phyloP scores from a whole-genome alignment of 1,284 basidiomycete species.

The Ganoderma resinaceum region DNA sequence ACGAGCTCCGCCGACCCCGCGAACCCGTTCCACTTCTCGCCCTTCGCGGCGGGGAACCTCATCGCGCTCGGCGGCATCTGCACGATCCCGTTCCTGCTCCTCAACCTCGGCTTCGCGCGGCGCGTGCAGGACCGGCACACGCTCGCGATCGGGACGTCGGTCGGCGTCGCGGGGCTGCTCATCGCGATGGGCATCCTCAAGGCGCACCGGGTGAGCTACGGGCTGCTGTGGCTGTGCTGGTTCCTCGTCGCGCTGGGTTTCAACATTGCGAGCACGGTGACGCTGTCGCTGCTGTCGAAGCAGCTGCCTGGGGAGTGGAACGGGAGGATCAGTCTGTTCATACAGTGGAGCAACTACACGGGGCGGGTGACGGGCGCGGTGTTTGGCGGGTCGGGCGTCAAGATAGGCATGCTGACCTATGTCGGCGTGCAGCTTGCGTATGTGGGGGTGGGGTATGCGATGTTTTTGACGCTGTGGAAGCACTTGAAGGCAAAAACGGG shows the following conservation, averaged over 20 bases:
- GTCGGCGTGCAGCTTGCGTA: slow-evolving; percentile 68
- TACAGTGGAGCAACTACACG: slow-evolving; percentile 73
- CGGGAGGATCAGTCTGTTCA: slow-evolving; percentile 57
- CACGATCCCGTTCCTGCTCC: slow-evolving; percentile 70
- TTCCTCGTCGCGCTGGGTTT: slow-evolving; percentile 70
- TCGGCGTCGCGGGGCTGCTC: slow-evolving; percentile 58
- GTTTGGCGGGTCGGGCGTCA: slow-evolving; percentile 71
- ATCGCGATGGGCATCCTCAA: slow-evolving; percentile 55
- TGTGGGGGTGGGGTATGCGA: slow-evolving; percentile 61
- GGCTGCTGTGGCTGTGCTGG: slow-evolving; percentile 68
- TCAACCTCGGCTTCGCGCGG: slow-evolving; percentile 62
- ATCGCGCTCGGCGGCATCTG: slow-evolving; percentile 71
- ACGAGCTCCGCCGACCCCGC: slow-evolving; percentile 44
- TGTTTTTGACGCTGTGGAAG: slow-evolving; percentile 65
- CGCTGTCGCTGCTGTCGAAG: slow-evolving; percentile 53
- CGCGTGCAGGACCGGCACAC: slow-evolving; percentile 68
- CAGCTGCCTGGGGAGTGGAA: slow-evolving; percentile 72
- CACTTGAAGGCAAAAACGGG: slow-evolving; percentile 68
- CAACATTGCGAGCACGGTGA: slow-evolving; percentile 15
- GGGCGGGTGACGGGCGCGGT: slow-evolving; percentile 70
- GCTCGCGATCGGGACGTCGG: slow-evolving; percentile 56
- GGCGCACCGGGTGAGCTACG: slow-evolving; percentile 52
- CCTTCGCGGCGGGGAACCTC: slow-evolving; percentile 72
- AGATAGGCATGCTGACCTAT: slow-evolving; percentile 69
- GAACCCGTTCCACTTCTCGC: slow-evolving; percentile 59